A percentile compares a stretch with the other conserved stretches of the same genome.
phyloP scores from a whole-genome alignment of 495 filamentous ascomycete genomes.

The Talaromyces proteolyticus region DNA sequence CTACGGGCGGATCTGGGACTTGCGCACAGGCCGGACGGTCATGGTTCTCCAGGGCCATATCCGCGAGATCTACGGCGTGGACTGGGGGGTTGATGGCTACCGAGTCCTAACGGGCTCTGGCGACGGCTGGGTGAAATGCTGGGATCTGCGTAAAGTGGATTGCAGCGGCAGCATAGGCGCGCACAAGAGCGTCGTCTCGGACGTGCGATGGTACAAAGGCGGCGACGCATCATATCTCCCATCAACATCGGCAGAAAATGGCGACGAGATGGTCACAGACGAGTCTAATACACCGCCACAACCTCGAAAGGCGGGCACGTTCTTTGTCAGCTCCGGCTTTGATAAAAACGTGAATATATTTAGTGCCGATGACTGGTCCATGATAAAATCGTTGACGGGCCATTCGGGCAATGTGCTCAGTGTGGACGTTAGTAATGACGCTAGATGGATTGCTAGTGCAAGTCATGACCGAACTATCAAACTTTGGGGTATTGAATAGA shows the following conservation, averaged over 20 bases:
- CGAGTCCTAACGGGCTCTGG: conserved; percentile 84
- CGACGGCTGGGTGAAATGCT: conserved; percentile 95
- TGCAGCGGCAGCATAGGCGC: conserved; percentile 81
- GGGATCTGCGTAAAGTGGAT: conserved; percentile 88
- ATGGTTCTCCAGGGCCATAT: conserved; percentile 96
- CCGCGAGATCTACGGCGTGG: conserved; percentile 83
- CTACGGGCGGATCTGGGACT: conserved; percentile 92
- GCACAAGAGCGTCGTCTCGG: conserved; percentile 85
- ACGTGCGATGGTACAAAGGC: conserved; percentile 91
- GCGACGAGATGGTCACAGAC: conserved; percentile 38
- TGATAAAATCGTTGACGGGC: conserved; percentile 80
- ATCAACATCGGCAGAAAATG: conserved; percentile 49
- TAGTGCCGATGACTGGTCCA: conserved; percentile 91
- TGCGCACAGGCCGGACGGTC: conserved; percentile 88
- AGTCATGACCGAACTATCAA: conserved; percentile 95
- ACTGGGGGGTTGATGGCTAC: conserved; percentile 89
- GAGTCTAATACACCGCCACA: conserved; percentile 16
- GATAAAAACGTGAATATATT: conserved; percentile 95
- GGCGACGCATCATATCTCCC: conserved; percentile 55
- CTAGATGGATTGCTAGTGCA: conserved; percentile 85
- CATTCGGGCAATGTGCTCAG: conserved; percentile 89
- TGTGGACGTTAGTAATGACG: conserved; percentile 78
- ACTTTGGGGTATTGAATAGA: conserved; percentile 87
- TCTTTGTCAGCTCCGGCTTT: conserved; percentile 86
- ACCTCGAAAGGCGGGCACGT: conserved; percentile 73